Base-by-base conservation (phyloP, 1,139 yeast species). In the Geotrichum candidum region DNA sequence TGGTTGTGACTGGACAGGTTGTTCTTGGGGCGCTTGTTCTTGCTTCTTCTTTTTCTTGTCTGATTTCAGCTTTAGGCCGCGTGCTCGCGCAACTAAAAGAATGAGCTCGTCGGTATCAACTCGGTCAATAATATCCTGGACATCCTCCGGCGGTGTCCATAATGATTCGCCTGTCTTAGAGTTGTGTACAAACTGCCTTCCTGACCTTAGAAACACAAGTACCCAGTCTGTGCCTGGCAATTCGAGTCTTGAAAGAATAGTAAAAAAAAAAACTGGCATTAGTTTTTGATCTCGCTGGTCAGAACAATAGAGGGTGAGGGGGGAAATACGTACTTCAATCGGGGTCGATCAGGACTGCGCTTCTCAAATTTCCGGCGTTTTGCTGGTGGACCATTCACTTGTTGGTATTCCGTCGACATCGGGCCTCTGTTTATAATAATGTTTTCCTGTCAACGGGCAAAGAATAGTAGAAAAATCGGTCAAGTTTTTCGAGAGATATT, bases 151-250 rank as follows among this genome's bases (percentile, higher is more conserved):
- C 1, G 81, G 75, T 31, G 65, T 65, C 81, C 82, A 78, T 3
- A 67, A 64, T 0, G 83, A 76, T 57, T 68, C 66, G 7, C 66
- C 66, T 0, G 77, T 71, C 3, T 60, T 64, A 2, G 56, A 58
- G 65, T 81, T 75, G 63, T 78, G 74, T 54, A 77, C 82, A 68
- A 79, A 82, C 66, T 81, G 78, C 3, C 76, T 65, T 0, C 86
- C 87, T 1, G 74, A 70, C 29, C 72, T 71, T 15, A 80, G 74
- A 27, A 83, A 74, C 1, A 82, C 74, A 53, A 82, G 65, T 7
- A 68, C 57, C 85, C 85, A 82, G 2, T 72, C 70, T 29, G 65
- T 65, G 10, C 61, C 62, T 11, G 66, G 70, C 33, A 53, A 35
- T 33, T 61, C 57, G 23, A 51, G 46, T 29, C 54, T 38, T 31